Base-by-base conservation (phyloP, 352 stramenopile species). In the Poterioochromonas sp. region DNA sequence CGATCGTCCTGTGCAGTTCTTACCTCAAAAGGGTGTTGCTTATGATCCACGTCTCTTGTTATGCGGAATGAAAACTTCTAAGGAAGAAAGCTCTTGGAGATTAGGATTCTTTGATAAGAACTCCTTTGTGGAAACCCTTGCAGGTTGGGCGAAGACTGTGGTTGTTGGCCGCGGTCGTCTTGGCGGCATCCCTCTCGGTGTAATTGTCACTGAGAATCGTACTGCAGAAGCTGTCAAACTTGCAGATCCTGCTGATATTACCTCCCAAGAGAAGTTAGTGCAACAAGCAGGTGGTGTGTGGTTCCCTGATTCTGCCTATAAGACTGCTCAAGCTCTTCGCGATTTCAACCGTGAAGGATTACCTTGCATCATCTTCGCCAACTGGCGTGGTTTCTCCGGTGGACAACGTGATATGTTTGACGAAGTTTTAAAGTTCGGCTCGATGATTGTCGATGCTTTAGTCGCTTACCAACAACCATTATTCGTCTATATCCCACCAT, bases 351-450 rank as follows among this genome's bases (percentile, higher is more conserved):
- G 92, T 35, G 97, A 99, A 83, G 95, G 98, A 80, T 86, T 99
- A 60, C 97, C 97, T 77, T 86, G 99, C 29, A 98, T 99, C 79
- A 97, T 99, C 76, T 96, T 99, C 77, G 95, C 96, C 53, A 99
- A 99, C 88, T 99, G 97, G 97, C 90, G 97, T 82, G 97, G 97
- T 63, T 99, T 99, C 86, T 98, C 93, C 40, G 97, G 96, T 70
- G 96, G 97, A 29, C 95, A 98, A 85, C 88, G 96, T 77, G 97
- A 99, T 82, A 99, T 99, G 96, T 99, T 99, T 85, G 94, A 99
- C 83, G 95, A 99, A 85, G 94, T 99, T 79, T 91, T 99, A 80
- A 99, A 99, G 86, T 99, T 98, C 83, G 97, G 97, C 49, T 94
- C 93, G n/a, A 89, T 97, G 63, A 99, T 99, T 83, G 96, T 99